These are phyloP conservation scores for Suhomyces atakaporum DNA, from an alignment of 1,139 yeast species.

Conservation along the genomic window DNA sequence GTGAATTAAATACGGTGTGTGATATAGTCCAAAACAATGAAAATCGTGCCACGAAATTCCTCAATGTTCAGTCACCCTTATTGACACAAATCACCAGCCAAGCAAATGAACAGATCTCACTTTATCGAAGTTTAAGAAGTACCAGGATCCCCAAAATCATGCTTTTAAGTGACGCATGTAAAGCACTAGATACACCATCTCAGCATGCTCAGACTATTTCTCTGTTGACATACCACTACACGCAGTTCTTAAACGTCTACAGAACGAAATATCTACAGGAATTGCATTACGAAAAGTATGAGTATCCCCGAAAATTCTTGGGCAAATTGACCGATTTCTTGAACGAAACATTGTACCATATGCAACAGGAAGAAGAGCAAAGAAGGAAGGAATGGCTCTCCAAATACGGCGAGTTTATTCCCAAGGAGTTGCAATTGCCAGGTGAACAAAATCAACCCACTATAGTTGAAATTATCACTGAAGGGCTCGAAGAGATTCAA, in stretches of 20 bases:
- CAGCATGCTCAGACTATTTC: conserved; percentile 29
- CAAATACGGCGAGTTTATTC: conserved; percentile 46
- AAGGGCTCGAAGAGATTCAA: conserved; percentile 41
- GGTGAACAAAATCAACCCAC: conserved; percentile 42
- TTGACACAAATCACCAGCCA: conserved; percentile 21
- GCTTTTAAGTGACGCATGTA: conserved; percentile 23
- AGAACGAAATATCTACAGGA: conserved; percentile 42
- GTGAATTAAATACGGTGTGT: conserved; percentile 30
- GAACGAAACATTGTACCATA: conserved; percentile 33
- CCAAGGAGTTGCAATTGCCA: conserved; percentile 43
- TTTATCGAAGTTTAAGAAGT: conserved; percentile 28
- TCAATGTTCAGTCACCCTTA: conserved; percentile 18
- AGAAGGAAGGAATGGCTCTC: conserved; percentile 41
- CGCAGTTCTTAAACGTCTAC: conserved; percentile 36
- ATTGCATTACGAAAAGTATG: conserved; percentile 42
- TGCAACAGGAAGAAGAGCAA: conserved; percentile 39
- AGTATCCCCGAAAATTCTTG: conserved; percentile 42
- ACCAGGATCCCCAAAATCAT: conserved; percentile 28
- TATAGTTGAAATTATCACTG: conserved; percentile 46
- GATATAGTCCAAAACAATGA: conserved; percentile 43
- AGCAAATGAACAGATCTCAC: conserved; percentile 19
- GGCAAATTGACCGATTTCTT: conserved; percentile 34
- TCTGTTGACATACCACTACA: conserved; percentile 40
- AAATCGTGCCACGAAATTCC: conserved; percentile 31
- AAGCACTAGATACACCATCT: conserved; percentile 22